phyloP scores from a whole-genome alignment of 176 grass and related monocot genomes.

The Juncus effusus region DNA sequence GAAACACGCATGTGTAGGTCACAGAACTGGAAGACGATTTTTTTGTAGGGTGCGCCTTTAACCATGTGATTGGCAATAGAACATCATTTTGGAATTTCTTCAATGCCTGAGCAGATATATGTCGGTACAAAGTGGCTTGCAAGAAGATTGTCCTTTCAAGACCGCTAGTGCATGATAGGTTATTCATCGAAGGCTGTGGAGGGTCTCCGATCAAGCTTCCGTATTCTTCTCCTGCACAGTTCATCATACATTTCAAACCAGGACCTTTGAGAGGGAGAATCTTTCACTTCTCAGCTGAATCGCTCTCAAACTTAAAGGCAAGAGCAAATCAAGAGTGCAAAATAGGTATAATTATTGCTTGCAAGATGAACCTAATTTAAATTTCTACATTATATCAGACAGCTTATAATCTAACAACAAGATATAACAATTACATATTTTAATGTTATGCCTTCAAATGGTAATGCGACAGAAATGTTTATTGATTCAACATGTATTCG shows the following conservation, averaged over 20 bases:
- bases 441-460: too few relatives aligned
- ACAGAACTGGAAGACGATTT: constrained; percentile 29
- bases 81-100: constrained; percentile 36
- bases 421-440: background rate
- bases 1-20: background rate
- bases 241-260: background rate
- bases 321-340: constrained; percentile 37
- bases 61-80: constrained; percentile 37
- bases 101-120: constrained; percentile 50
- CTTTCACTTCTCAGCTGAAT: constrained; percentile 35
- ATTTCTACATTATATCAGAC: background rate
- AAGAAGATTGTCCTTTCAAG: constrained; percentile 18
- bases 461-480: background rate
- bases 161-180: constrained; percentile 6
- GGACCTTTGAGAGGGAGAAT: constrained; percentile 13
- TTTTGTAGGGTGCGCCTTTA: constrained; percentile 26
- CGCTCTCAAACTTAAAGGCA: constrained; percentile 24
- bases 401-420: background rate
- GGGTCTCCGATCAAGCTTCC: constrained; percentile 23
- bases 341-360: background rate
- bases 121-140: constrained; percentile 27
- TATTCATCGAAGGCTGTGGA: constrained; percentile 38
- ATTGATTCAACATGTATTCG: background rate
- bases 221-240: constrained; percentile 2
- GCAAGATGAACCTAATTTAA: background rate